phyloP scores from a whole-genome alignment of 257 asterid species.

The Galeopsis tetrahit region DNA sequence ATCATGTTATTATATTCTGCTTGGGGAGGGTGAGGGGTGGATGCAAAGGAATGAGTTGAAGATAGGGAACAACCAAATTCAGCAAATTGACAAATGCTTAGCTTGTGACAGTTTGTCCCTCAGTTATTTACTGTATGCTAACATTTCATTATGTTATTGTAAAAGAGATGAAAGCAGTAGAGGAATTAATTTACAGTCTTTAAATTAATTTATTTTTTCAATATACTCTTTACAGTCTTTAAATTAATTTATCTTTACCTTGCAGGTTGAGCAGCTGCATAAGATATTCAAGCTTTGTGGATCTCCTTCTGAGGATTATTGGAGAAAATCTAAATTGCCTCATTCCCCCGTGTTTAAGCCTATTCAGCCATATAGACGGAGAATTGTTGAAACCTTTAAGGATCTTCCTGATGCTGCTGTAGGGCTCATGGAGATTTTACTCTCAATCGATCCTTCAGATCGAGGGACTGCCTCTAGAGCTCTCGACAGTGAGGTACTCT shows the following conservation, averaged over 20 bases:
- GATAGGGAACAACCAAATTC: background rate
- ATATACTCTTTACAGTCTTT: slow-evolving; percentile 1
- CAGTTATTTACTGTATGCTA: background rate
- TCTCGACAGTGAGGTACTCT: slow-evolving; percentile 68
- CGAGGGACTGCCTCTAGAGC: slow-evolving; percentile 79
- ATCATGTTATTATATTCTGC: background rate
- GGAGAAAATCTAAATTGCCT: slow-evolving; percentile 72
- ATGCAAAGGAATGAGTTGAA: background rate
- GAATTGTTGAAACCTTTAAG: slow-evolving; percentile 69
- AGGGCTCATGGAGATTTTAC: slow-evolving; percentile 72
- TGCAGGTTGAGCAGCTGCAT: slow-evolving; percentile 91
- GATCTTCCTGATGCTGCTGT: slow-evolving; percentile 70
- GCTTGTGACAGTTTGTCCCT: background rate
- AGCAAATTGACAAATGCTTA: background rate
- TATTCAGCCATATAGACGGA: slow-evolving; percentile 65
- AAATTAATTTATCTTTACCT: slow-evolving; percentile 11
- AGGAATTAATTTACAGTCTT: background rate
- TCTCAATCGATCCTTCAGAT: slow-evolving; percentile 74
- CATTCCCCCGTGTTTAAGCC: slow-evolving; percentile 77
- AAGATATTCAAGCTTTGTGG: slow-evolving; percentile 92
- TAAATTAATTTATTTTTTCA: slow-evolving; percentile 5
- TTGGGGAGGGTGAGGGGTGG: background rate
- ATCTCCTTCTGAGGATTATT: slow-evolving; percentile 88
- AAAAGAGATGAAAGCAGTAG: background rate
- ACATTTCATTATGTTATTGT: background rate